Percentiles rank a stretch among this genome's conserved stretches.
phyloP scores from a whole-genome alignment of 306 rosid species.

The Crataegus laevigata region DNA sequence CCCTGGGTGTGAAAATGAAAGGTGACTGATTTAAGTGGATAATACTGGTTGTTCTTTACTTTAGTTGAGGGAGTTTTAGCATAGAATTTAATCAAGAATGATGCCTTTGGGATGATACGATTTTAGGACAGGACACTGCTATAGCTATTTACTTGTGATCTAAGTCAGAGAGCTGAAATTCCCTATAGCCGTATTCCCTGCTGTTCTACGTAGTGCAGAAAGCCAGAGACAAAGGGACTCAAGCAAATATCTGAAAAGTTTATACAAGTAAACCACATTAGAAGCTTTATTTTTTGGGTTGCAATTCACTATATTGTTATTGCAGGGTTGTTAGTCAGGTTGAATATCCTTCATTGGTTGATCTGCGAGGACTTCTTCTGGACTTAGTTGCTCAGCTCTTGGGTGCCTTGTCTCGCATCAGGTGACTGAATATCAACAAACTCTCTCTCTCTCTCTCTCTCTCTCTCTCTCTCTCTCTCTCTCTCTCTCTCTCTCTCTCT shows the following conservation, averaged over 20 bases:
- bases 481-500: neutral
- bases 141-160: neutral
- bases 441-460: neutral
- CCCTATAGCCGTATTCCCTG: neutral
- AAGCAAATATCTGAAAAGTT: neutral
- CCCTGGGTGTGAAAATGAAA: neutral
- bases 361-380: conserved; percentile 92
- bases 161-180: neutral
- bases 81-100: neutral
- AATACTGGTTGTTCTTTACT: neutral
- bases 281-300: neutral
- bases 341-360: conserved; percentile 97
- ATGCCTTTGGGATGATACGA: neutral
- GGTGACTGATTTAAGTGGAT: neutral
- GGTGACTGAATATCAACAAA: conserved; percentile 38
- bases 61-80: neutral
- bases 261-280: neutral
- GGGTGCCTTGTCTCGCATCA: conserved; percentile 97
- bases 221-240: neutral
- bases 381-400: conserved; percentile 98
- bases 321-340: conserved; percentile 99
- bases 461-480: neutral
- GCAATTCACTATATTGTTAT: conserved; percentile 26
- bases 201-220: neutral
- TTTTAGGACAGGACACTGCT: neutral